Conservation (phyloP, 768 basidiomycete genomes). For the Mycena metata region DNA sequence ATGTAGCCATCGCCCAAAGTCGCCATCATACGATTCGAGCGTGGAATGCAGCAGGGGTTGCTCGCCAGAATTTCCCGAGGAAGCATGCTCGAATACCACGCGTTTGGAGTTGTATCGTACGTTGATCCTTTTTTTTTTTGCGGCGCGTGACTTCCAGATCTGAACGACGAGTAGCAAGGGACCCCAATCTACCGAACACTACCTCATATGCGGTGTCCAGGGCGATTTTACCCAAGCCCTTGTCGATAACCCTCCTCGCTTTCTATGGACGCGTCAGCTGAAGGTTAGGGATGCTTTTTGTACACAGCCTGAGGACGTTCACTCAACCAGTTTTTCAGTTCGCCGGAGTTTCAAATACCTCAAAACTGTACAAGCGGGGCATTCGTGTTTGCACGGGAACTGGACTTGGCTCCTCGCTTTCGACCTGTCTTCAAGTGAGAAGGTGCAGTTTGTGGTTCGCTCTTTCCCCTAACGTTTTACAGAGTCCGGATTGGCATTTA, state of each 20-base stretch:
- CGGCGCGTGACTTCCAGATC: too few relatives aligned
- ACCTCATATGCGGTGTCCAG: constrained; percentile 88
- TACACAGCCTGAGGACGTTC: constrained; percentile 13
- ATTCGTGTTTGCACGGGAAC: constrained; percentile 91
- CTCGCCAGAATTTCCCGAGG: constrained; percentile 84
- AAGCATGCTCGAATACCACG: constrained; percentile 85
- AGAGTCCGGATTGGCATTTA: constrained; percentile 61
- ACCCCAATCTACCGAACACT: constrained; percentile 78
- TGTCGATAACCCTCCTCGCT: constrained; percentile 77
- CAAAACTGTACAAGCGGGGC: constrained; percentile 80
- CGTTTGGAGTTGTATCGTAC: constrained; percentile 90
- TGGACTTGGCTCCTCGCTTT: constrained; percentile 84
- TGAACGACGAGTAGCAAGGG: too few relatives aligned
- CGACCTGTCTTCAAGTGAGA: constrained; percentile 84
- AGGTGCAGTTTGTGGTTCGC: constrained; percentile 5
- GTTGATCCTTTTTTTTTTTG: too few relatives aligned
- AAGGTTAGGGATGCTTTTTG: constrained; percentile 66
- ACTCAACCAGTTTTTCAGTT: constrained; percentile 62
- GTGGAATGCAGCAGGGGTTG: constrained; percentile 90
- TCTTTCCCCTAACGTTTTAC: constrained; percentile 26
- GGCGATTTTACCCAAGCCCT: constrained; percentile 83
- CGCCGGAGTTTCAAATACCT: constrained; percentile 87
- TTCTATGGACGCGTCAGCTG: constrained; percentile 84
- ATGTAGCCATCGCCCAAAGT: constrained; percentile 84
- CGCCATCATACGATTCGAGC: constrained; percentile 81